A percentile compares a stretch with the other conserved stretches of the same genome.
Conservation (phyloP, 2,329 filamentous ascomycete species). For the Didymella keratinophila region DNA sequence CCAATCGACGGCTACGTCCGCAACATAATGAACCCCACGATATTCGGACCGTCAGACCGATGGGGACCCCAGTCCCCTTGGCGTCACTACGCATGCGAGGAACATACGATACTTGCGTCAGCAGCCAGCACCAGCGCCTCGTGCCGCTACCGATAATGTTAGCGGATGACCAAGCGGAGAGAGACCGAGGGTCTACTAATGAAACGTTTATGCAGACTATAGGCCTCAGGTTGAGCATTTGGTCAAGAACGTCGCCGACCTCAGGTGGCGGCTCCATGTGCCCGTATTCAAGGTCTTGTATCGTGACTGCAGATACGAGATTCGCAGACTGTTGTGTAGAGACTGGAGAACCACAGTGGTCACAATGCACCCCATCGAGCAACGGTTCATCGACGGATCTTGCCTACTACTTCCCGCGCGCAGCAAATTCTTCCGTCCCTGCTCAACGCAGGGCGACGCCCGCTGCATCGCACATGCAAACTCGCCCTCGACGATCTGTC, state of each 20-base stretch:
- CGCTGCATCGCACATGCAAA: neutral
- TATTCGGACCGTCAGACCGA: constrained; percentile 10
- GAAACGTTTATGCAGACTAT: constrained; percentile 16
- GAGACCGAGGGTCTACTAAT: constrained; percentile 1
- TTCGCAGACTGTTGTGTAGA: neutral
- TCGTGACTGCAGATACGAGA: constrained; percentile 7
- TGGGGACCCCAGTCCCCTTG: constrained; percentile 1
- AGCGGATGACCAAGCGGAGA: constrained; percentile 3
- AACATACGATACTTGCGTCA: constrained; percentile 18
- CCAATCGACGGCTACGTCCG: neutral
- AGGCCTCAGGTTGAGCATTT: constrained; percentile 4
- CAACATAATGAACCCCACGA: neutral
- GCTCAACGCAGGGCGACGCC: neutral
- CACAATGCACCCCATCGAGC: neutral
- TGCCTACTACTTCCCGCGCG: neutral
- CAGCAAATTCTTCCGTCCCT: neutral
- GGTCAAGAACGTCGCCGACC: constrained; percentile 1
- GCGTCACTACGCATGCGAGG: constrained; percentile 2
- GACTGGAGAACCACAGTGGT: neutral
- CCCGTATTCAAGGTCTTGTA: neutral
- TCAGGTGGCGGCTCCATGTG: neutral
- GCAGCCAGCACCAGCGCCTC: constrained; percentile 5
- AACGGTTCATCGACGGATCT: neutral
- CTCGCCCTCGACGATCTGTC: neutral
- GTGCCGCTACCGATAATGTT: constrained; percentile 6